A percentile compares a stretch with the other conserved stretches of the same genome.
These are phyloP conservation scores for Aspergillus amoenus DNA, from an alignment of 2,329 filamentous ascomycete genomes.

Conservation along the genomic window DNA sequence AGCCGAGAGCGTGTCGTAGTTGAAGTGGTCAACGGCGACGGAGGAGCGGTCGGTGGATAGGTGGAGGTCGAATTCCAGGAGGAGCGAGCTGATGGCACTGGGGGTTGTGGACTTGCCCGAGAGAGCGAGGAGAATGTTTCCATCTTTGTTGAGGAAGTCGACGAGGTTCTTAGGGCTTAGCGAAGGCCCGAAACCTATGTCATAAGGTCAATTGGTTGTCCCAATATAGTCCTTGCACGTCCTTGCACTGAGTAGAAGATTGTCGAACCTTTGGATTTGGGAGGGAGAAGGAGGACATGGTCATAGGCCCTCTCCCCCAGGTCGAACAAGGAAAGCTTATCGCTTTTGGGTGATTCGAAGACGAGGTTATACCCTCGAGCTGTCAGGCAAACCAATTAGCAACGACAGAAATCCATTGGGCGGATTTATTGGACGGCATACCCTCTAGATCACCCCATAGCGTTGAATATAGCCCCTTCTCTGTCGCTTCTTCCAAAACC, in stretches of 20 bases:
- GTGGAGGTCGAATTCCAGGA: slow-evolving; percentile 84
- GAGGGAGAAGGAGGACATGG: slow-evolving; percentile 84
- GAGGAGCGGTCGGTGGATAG: slow-evolving; percentile 83
- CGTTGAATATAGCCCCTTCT: slow-evolving; percentile 79
- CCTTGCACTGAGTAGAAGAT: neutral
- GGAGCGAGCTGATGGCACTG: slow-evolving; percentile 71
- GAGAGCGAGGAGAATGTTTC: slow-evolving; percentile 86
- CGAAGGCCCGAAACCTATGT: slow-evolving; percentile 76
- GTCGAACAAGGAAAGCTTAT: slow-evolving; percentile 73
- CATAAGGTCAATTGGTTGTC: slow-evolving; percentile 25
- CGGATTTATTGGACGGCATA: slow-evolving; percentile 20
- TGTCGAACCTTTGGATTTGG: slow-evolving; percentile 76
- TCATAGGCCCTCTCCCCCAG: slow-evolving; percentile 88
- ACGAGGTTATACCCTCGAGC: slow-evolving; percentile 78
- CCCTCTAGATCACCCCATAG: slow-evolving; percentile 59
- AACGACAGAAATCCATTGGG: slow-evolving; percentile 9
- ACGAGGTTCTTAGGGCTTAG: slow-evolving; percentile 83
- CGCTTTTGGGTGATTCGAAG: slow-evolving; percentile 80
- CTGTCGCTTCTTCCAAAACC: slow-evolving; percentile 76
- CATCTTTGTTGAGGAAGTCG: slow-evolving; percentile 86
- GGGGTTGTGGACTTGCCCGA: slow-evolving; percentile 70
- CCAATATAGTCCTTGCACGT: neutral
- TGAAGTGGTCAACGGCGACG: slow-evolving; percentile 92
- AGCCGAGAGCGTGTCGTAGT: slow-evolving; percentile 76
- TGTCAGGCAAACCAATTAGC: slow-evolving; percentile 39